phyloP scores from a whole-genome alignment of 805 yeast genomes.

The Sugiyamaella boreocaroliniensis region DNA sequence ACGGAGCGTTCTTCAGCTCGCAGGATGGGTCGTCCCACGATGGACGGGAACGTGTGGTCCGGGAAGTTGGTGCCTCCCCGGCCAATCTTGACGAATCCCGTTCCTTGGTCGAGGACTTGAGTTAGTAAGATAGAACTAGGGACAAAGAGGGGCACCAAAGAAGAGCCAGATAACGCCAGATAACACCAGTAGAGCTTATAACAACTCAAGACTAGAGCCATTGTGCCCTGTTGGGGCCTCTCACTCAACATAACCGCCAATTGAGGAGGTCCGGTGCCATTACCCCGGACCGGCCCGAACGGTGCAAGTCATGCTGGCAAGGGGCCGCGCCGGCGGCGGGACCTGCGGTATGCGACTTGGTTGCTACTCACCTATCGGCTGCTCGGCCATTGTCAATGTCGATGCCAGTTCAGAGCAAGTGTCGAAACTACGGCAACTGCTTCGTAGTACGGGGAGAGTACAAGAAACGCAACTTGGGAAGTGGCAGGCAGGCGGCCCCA shows the following conservation, averaged over 20 bases:
- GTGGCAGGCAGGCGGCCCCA: background rate
- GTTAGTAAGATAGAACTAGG: background rate
- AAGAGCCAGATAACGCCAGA: background rate
- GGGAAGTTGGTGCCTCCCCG: constrained; percentile 97
- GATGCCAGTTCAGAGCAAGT: background rate
- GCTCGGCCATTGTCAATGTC: constrained; percentile 24
- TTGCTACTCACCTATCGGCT: constrained; percentile 28
- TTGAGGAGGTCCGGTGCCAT: background rate
- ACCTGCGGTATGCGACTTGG: background rate
- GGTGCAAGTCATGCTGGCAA: no score
- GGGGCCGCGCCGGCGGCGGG: background rate
- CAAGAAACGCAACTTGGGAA: background rate
- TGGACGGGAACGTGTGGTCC: constrained; percentile 92
- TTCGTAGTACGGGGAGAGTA: background rate
- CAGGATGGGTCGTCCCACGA: constrained; percentile 93
- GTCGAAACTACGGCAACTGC: background rate
- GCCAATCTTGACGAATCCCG: constrained; percentile 96
- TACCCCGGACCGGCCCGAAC: background rate
- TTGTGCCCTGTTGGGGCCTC: background rate
- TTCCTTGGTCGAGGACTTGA: constrained; percentile 91
- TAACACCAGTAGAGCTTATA: no score
- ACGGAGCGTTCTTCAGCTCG: constrained; percentile 91
- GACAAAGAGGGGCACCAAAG: no score
- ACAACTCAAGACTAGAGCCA: background rate
- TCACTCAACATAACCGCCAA: no score